Percentiles rank a stretch among this genome's conserved stretches.
Evolutionary conservation across 176 grass and related monocot species (phyloP).

Genomic region (Raddia guianensis): DNA sequence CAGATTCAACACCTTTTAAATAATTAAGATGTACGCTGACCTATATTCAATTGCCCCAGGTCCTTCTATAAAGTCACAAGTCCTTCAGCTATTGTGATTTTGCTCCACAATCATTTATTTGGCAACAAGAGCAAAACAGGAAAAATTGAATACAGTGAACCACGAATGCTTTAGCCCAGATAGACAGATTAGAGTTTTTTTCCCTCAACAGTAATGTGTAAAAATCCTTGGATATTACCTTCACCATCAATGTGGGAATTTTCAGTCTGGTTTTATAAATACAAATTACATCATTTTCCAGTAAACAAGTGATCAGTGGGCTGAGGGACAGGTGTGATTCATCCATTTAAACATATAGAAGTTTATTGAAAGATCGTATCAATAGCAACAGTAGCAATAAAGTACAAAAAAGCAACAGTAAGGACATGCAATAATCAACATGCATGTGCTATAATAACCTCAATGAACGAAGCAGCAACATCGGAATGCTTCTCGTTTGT

Average conservation of each 20-base stretch:
- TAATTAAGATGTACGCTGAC: neutral
- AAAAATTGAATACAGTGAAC: neutral
- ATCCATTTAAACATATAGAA: neutral
- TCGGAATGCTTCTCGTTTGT: conserved; percentile 78
- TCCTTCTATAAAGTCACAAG: neutral
- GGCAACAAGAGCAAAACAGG: neutral
- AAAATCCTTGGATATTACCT: neutral
- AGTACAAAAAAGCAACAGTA: neutral
- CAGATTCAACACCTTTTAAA: neutral
- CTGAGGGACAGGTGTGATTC: neutral
- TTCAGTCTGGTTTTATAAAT: conserved; percentile 9
- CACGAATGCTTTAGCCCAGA: neutral
- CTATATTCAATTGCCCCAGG: neutral
- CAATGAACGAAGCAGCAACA: conserved; percentile 64
- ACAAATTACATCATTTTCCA: neutral
- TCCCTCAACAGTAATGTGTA: neutral
- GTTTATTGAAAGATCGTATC: conserved; percentile 9
- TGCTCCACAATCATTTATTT: neutral
- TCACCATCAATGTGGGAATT: neutral
- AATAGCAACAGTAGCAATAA: neutral
- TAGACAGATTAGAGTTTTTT: conserved; percentile 7
- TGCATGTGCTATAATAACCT: conserved; percentile 45
- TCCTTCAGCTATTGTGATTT: neutral
- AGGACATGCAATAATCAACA: conserved; percentile 30
- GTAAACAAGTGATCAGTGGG: neutral